Percentiles rank a stretch among this genome's conserved stretches.
Evolutionary conservation across 192 early-diverging fungal species (phyloP).

Genomic region (Umbelopsis sp.): DNA sequence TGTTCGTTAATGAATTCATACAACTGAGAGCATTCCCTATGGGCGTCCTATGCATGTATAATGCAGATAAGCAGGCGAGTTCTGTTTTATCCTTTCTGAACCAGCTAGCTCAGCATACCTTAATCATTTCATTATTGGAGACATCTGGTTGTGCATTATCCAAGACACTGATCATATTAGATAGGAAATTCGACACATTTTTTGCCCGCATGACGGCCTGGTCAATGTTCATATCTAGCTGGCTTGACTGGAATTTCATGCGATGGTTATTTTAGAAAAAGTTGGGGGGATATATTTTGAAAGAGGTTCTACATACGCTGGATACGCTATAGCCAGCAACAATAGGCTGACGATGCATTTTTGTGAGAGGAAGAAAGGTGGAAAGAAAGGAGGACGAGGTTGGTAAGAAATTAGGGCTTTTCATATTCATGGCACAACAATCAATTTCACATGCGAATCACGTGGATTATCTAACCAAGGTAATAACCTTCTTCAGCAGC

Average conservation of each 20-base stretch:
- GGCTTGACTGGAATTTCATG: neutral
- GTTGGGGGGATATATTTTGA: neutral
- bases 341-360: conserved; percentile 1
- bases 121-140: conserved; percentile 9
- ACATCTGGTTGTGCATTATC: conserved; percentile 14
- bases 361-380: neutral
- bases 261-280: neutral
- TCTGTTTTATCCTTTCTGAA: too few species aligned
- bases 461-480: conserved; percentile 15
- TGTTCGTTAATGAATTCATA: conserved; percentile 11
- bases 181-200: neutral
- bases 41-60: neutral
- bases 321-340: conserved; percentile 18
- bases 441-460: conserved; percentile 15
- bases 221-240: conserved; percentile 16
- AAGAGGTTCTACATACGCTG: neutral
- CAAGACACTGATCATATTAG: neutral
- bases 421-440: neutral
- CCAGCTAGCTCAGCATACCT: neutral
- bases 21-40: neutral
- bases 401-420: neutral
- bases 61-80: neutral
- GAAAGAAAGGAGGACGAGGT: neutral
- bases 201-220: conserved; percentile 8
- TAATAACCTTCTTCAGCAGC: conserved; percentile 33